A percentile compares a stretch with the other conserved stretches of the same genome.
Conservation (phyloP, 768 basidiomycete genomes). For the Dioszegia aurantiaca region DNA sequence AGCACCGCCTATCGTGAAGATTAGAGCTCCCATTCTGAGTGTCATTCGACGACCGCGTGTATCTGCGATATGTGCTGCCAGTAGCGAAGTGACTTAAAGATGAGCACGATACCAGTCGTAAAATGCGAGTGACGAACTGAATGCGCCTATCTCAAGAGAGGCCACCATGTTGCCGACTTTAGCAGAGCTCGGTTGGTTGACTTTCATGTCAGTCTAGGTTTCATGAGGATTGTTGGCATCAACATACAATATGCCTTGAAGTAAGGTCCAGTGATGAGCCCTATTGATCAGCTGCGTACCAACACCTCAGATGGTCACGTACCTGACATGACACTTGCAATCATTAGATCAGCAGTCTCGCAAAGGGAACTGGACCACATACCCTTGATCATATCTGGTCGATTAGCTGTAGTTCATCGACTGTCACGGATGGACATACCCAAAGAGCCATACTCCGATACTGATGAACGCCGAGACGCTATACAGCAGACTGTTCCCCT, state of each 20-base stretch:
- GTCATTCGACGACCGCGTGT: conserved; percentile 79
- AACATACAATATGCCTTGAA: conserved; percentile 51
- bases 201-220: no score
- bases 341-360: neutral
- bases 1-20: conserved; percentile 82
- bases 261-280: conserved; percentile 67
- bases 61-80: conserved; percentile 85
- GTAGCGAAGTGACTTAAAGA: conserved; percentile 73
- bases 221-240: neutral
- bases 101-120: neutral
- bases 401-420: conserved; percentile 1
- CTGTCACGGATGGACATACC: conserved; percentile 32
- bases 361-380: neutral
- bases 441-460: conserved; percentile 53
- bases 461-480: conserved; percentile 47
- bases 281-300: conserved; percentile 52
- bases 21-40: conserved; percentile 72
- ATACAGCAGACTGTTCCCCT: conserved; percentile 46
- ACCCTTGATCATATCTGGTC: conserved; percentile 51
- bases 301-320: conserved; percentile 49
- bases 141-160: conserved; percentile 87
- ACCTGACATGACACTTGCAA: conserved; percentile 49
- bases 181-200: conserved; percentile 67
- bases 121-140: conserved; percentile 60
- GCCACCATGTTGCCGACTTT: conserved; percentile 66